phyloP scores from a whole-genome alignment of 805 yeast species.

The Pichia occidentalis region DNA sequence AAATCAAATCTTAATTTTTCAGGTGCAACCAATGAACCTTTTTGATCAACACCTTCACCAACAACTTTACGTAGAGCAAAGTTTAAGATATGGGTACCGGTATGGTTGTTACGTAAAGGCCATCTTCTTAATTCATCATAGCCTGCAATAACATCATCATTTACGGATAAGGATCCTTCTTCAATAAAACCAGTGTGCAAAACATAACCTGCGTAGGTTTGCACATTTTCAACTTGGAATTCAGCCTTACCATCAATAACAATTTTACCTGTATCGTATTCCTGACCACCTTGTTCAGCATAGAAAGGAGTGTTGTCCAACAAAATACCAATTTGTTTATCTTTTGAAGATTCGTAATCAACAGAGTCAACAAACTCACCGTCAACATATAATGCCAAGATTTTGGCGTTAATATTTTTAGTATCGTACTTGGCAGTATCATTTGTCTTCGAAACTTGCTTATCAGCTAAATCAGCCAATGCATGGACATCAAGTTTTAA shows the following conservation, averaged over 20 bases:
- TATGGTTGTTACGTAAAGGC: constrained; percentile 96
- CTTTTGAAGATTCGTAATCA: constrained; percentile 25
- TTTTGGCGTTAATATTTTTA: constrained; percentile 60
- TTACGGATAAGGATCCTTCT: constrained; percentile 69
- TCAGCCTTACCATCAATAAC: constrained; percentile 84
- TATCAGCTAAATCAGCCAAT: constrained; percentile 59
- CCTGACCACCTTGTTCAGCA: constrained; percentile 99
- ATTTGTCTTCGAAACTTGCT: constrained; percentile 70
- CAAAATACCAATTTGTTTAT: constrained; percentile 66
- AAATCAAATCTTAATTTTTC: constrained; percentile 96
- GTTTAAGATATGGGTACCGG: constrained; percentile 95
- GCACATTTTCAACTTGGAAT: constrained; percentile 88
- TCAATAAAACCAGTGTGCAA: constrained; percentile 83
- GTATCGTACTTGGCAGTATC: constrained; percentile 73
- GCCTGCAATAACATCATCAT: constrained; percentile 72
- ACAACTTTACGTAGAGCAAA: constrained; percentile 79
- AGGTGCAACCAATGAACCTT: constrained; percentile 93
- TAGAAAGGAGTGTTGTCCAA: constrained; percentile 90
- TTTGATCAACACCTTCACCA: constrained; percentile 88
- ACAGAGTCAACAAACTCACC: constrained; percentile 55
- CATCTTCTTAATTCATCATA: constrained; percentile 91
- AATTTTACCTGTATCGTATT: constrained; percentile 87
- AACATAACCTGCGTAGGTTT: constrained; percentile 88
- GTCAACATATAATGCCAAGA: constrained; percentile 69
- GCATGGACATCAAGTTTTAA: constrained; percentile 90